Conservation (phyloP, 805 yeast species). For the Saccharomycopsis sp. region DNA sequence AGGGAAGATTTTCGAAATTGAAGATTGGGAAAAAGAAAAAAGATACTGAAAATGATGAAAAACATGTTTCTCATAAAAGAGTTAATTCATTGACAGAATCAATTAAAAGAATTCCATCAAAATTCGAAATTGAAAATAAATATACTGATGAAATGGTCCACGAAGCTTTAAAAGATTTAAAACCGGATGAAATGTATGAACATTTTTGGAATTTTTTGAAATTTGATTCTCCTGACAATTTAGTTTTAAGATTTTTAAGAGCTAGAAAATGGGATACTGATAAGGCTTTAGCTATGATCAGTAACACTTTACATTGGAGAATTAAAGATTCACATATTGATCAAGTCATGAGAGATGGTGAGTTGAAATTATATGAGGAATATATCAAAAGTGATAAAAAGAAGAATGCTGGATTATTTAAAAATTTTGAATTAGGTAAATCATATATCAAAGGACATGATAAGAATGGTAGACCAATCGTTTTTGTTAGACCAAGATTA, state of each 20-base stretch:
- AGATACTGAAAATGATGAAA: slow-evolving; percentile 1
- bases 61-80: slow-evolving; percentile 4
- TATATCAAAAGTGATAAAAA: slow-evolving; percentile 21
- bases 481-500: slow-evolving; percentile 65
- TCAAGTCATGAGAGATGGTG: slow-evolving; percentile 58
- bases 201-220: slow-evolving; percentile 54
- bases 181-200: slow-evolving; percentile 39
- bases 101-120: slow-evolving; percentile 17
- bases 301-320: slow-evolving; percentile 74
- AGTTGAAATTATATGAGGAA: slow-evolving; percentile 30
- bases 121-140: slow-evolving; percentile 23
- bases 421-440: slow-evolving; percentile 56
- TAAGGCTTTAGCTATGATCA: slow-evolving; percentile 58
- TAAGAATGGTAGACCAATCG: slow-evolving; percentile 64
- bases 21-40: slow-evolving; percentile 12
- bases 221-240: slow-evolving; percentile 74
- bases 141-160: slow-evolving; percentile 33
- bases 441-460: slow-evolving; percentile 71
- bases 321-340: slow-evolving; percentile 48
- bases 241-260: slow-evolving; percentile 63
- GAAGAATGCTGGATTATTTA: slow-evolving; percentile 32
- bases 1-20: slow-evolving; percentile 10
- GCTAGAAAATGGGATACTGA: slow-evolving; percentile 82
- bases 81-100: slow-evolving; percentile 15
- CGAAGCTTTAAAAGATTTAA: slow-evolving; percentile 38